A percentile compares a stretch with the other conserved stretches of the same genome.
These are phyloP conservation scores for Primulina tabacum DNA, from an alignment of 257 asterid species.

Conservation along the genomic window DNA sequence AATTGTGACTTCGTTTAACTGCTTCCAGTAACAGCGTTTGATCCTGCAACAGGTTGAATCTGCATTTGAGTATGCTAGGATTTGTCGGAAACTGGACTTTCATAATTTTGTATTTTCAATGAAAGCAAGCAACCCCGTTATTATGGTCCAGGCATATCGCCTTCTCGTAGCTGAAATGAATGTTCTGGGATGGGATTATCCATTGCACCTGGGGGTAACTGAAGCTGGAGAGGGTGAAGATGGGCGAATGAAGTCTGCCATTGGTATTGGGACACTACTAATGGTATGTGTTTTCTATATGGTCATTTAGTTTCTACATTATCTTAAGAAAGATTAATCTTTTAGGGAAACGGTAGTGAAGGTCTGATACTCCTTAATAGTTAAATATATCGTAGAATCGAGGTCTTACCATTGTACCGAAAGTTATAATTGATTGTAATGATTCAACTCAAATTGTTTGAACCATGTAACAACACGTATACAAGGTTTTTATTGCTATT, in stretches of 20 bases:
- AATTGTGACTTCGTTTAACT: background rate
- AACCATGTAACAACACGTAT: too few species aligned
- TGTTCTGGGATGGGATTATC: slow-evolving; percentile 85
- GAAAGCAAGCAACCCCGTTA: slow-evolving; percentile 99
- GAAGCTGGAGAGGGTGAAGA: slow-evolving; percentile 76
- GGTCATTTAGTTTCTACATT: background rate
- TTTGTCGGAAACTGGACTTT: slow-evolving; percentile 88
- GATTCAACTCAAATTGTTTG: background rate
- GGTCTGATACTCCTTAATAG: background rate
- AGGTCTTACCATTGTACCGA: background rate
- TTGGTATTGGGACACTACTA: slow-evolving; percentile 92
- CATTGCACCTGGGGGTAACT: slow-evolving; percentile 64
- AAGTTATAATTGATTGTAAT: background rate
- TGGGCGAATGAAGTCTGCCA: slow-evolving; percentile 76
- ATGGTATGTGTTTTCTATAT: slow-evolving; percentile 35
- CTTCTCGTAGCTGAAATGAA: slow-evolving; percentile 98
- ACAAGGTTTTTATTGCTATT: background rate
- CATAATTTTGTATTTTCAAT: slow-evolving; percentile 95
- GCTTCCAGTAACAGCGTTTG: slow-evolving; percentile 9
- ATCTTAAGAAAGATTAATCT: background rate
- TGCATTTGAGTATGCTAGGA: slow-evolving; percentile 95
- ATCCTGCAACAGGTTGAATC: slow-evolving; percentile 78
- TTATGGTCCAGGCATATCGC: slow-evolving; percentile 97
- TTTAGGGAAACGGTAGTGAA: background rate
- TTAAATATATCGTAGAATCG: too few species aligned